Evolutionary conservation across 1,284 basidiomycete species (phyloP), one percentile per base, ranked within the genome.

Genomic region (Moniliella sp.): DNA sequence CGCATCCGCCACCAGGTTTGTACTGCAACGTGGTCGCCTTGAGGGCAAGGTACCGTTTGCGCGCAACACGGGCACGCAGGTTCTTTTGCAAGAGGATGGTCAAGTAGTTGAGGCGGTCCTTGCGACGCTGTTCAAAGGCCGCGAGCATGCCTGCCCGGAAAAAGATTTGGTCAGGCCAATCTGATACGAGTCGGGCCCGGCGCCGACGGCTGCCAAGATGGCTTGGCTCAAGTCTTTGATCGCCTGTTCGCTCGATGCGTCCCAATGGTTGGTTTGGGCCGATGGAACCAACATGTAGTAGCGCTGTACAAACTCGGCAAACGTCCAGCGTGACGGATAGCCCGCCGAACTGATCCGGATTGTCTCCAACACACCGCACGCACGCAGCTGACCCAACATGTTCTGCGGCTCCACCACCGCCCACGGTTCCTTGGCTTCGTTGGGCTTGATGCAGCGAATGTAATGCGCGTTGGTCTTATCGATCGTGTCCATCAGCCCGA

Each of bases 131-230:
- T 63, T 99, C 91, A 33, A 99, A 71, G 11, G 80, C 76, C n/a
- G 91, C 88, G 26, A 99, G 75, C 80, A 97, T 93, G 45, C 91
- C 91, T 8, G 91, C 84, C 34, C 91, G 75, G 73, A 99, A 97
- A 67, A 99, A 99, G 53, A 99, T 66, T 99, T 99, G 19, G 82
- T 93, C 14, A 86, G 69, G 47, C 91, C 91, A 50, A 77, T 74
- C 65, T 97, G 91, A 62, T 91, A 93, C 67, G 93, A 93, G 67
- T 93, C 82, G 15, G 76, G 70, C 46, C 97, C 88, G 27, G 75
- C 76, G 55, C 93, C 78, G 0, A 81, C 86, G 46, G 71, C 74
- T 38, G 75, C 70, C 18, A 97, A 68, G 45, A 97, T 88, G 34
- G 74, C 67, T 4, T 74, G 71, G 55, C 88, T 93, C n/a, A 97